Conservation (phyloP, 352 stramenopile genomes). For the Phytophthora pini region DNA sequence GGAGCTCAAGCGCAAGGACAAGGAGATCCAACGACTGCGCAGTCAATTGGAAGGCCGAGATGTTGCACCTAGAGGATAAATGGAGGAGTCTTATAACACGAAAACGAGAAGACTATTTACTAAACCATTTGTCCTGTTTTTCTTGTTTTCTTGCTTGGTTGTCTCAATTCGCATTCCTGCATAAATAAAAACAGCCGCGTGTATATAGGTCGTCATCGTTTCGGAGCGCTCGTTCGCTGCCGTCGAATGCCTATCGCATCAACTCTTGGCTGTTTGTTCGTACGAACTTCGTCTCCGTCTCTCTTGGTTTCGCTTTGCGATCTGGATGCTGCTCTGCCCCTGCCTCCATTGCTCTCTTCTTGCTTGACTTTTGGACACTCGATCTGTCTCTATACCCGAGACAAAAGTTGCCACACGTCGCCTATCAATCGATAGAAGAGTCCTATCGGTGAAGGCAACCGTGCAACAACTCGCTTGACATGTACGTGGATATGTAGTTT, state of each 20-base stretch:
- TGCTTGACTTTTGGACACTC: conserved; percentile 34
- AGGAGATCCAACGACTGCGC: conserved; percentile 75
- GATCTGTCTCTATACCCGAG: conserved; percentile 39
- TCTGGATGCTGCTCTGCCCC: conserved; percentile 8
- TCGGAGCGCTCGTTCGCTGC: conserved; percentile 45
- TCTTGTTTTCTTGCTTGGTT: conserved; percentile 33
- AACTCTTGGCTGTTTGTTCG: conserved; percentile 45
- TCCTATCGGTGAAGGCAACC: conserved; percentile 18
- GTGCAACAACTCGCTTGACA: conserved; percentile 32
- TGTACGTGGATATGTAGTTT: conserved; percentile 47
- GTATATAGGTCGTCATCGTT: conserved; percentile 41
- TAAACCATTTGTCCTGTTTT: conserved; percentile 31
- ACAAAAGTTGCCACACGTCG: conserved; percentile 21
- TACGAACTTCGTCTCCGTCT: conserved; percentile 43
- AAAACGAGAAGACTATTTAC: conserved; percentile 23
- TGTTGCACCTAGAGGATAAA: conserved; percentile 7
- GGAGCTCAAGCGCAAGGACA: conserved; percentile 82
- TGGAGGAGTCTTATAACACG: background rate
- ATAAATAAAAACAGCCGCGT: conserved; percentile 53
- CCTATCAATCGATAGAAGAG: conserved; percentile 23
- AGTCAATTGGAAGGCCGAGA: conserved; percentile 42
- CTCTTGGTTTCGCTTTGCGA: conserved; percentile 25
- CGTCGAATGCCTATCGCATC: conserved; percentile 49
- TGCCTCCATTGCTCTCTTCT: conserved; percentile 19
- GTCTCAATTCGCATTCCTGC: conserved; percentile 35